phyloP scores from a whole-genome alignment of 1,284 basidiomycete species.

The Boletus holoroseus region DNA sequence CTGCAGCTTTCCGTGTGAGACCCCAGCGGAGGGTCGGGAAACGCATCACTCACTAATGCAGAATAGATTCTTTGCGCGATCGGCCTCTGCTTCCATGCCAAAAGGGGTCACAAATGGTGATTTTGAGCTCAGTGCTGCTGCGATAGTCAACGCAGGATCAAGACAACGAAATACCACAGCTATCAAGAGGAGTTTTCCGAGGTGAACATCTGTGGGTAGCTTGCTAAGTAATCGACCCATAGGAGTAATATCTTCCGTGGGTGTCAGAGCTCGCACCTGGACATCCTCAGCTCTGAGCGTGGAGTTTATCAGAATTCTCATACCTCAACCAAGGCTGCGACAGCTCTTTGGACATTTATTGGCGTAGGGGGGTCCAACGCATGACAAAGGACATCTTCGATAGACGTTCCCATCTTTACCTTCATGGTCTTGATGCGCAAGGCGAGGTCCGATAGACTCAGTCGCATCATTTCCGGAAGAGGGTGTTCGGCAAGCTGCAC shows the following conservation, averaged over 20 bases:
- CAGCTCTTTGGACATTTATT: constrained; percentile 88
- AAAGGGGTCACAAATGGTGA: constrained; percentile 90
- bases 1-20: constrained; percentile 37
- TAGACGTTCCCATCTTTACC: constrained; percentile 78
- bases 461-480: constrained; percentile 91
- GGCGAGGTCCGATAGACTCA: constrained; percentile 92
- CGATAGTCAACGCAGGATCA: constrained; percentile 94
- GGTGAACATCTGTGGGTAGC: constrained; percentile 93
- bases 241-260: constrained; percentile 88
- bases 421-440: constrained; percentile 97
- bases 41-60: constrained; percentile 52
- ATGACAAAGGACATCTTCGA: constrained; percentile 84
- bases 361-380: constrained; percentile 88
- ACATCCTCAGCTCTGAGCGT: constrained; percentile 7
- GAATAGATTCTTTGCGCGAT: constrained; percentile 80
- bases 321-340: constrained; percentile 90
- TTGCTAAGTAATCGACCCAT: constrained; percentile 90
- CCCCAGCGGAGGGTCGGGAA: not conserved
- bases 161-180: constrained; percentile 86
- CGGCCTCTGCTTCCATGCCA: constrained; percentile 84
- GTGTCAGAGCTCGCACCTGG: constrained; percentile 79
- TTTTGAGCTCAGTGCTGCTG: constrained; percentile 89
- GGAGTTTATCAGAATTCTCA: not conserved
- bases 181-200: constrained; percentile 90
- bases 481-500: constrained; percentile 84